Conservation (phyloP, 1,284 basidiomycete species). For the Leccinum glutinopallens region DNA sequence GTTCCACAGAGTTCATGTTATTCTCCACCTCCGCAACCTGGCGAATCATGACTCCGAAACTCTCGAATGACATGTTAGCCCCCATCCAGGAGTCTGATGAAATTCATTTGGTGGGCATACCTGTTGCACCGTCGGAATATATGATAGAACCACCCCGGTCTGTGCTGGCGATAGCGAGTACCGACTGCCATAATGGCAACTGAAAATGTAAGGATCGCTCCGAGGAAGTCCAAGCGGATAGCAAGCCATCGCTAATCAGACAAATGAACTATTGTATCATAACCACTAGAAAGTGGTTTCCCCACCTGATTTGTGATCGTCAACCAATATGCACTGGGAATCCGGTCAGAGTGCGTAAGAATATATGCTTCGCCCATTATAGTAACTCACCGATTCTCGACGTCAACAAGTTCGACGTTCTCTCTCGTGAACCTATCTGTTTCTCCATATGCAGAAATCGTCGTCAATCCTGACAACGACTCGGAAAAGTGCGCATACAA, state of each 20-base stretch:
- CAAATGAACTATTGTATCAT: slow-evolving; percentile 1
- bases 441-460: too few relatives aligned
- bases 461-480: slow-evolving; percentile 82
- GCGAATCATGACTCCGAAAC: slow-evolving; percentile 83
- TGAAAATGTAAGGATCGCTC: slow-evolving; percentile 74
- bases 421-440: slow-evolving; percentile 67
- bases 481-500: slow-evolving; percentile 90
- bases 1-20: slow-evolving; percentile 90
- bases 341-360: slow-evolving; percentile 3
- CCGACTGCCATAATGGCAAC: slow-evolving; percentile 82
- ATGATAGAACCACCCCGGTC: slow-evolving; percentile 75
- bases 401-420: slow-evolving; percentile 76
- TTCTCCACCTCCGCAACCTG: slow-evolving; percentile 88
- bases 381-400: slow-evolving; percentile 71
- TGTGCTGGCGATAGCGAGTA: slow-evolving; percentile 77
- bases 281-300: background rate
- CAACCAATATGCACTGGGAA: slow-evolving; percentile 78
- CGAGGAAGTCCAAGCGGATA: slow-evolving; percentile 85
- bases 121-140: slow-evolving; percentile 76
- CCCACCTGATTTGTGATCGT: slow-evolving; percentile 76
- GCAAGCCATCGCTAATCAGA: slow-evolving; percentile 79
- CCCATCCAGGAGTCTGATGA: background rate
- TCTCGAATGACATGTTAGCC: slow-evolving; percentile 35
- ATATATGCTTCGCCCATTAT: slow-evolving; percentile 2
- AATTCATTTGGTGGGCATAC: slow-evolving; percentile 25